These are phyloP conservation scores for Phylloporus sp. DNA, from an alignment of 768 basidiomycete genomes.

Conservation along the genomic window DNA sequence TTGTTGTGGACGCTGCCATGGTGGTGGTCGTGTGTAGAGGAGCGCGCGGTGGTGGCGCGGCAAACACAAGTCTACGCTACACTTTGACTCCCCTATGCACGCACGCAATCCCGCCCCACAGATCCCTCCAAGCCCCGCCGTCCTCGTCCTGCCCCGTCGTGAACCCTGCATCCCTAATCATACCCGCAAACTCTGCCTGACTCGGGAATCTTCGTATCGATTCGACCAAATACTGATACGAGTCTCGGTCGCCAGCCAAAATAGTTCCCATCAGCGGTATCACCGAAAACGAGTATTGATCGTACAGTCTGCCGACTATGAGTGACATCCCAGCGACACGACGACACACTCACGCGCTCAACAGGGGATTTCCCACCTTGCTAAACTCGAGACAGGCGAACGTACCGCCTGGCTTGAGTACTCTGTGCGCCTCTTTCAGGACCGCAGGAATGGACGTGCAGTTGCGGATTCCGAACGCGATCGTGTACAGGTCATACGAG, in stretches of 20 bases:
- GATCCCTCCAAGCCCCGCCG: constrained; percentile 79
- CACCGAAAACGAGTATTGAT: constrained; percentile 92
- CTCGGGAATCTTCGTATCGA: constrained; percentile 92
- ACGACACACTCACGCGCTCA: constrained; percentile 64
- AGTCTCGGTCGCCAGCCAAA: constrained; percentile 88
- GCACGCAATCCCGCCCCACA: constrained; percentile 86
- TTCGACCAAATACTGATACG: constrained; percentile 97
- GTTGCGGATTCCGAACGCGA: constrained; percentile 97
- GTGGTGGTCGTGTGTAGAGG: constrained; percentile 28
- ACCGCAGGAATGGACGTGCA: constrained; percentile 91
- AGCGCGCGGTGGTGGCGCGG: constrained; percentile 29
- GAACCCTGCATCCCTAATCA: constrained; percentile 88
- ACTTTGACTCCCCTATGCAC: constrained; percentile 79
- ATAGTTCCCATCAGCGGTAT: constrained; percentile 96
- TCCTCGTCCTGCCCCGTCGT: constrained; percentile 63
- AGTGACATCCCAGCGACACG: background rate
- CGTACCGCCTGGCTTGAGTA: constrained; percentile 92
- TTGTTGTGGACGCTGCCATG: constrained; percentile 27
- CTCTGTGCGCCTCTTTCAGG: constrained; percentile 83
- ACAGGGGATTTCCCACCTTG: constrained; percentile 80
- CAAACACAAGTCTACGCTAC: constrained; percentile 7
- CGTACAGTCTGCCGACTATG: constrained; percentile 62
- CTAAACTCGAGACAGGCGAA: constrained; percentile 98
- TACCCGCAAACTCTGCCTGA: constrained; percentile 79
- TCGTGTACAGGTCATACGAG: constrained; percentile 94